Conservation (phyloP, 352 stramenopile genomes). For the Globisporangium cystogenes region DNA sequence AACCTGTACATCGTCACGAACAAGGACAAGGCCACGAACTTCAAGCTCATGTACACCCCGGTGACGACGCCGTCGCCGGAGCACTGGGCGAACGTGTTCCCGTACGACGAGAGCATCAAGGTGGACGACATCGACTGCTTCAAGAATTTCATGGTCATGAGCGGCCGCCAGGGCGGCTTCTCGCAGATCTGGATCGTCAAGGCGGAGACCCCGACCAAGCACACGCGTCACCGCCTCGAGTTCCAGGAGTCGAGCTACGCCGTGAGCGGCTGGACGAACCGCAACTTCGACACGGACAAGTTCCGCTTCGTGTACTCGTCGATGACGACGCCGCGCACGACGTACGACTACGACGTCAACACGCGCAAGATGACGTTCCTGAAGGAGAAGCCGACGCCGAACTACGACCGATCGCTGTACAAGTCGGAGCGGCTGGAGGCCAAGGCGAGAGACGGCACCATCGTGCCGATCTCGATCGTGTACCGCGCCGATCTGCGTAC, state of each 20-base stretch:
- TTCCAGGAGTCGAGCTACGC: slow-evolving; percentile 92
- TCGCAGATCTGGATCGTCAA: slow-evolving; percentile 84
- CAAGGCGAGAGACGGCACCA: slow-evolving; percentile 81
- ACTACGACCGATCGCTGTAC: slow-evolving; percentile 92
- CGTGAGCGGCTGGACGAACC: slow-evolving; percentile 70
- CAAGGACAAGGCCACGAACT: slow-evolving; percentile 90
- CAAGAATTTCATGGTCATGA: slow-evolving; percentile 81
- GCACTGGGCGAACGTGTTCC: slow-evolving; percentile 88
- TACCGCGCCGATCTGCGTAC: slow-evolving; percentile 64
- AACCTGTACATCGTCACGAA: slow-evolving; percentile 95
- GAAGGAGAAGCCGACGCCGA: slow-evolving; percentile 91
- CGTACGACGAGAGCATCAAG: slow-evolving; percentile 74
- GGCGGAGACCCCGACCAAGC: slow-evolving; percentile 37
- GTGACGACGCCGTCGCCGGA: slow-evolving; percentile 38
- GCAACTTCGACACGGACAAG: slow-evolving; percentile 85
- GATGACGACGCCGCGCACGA: slow-evolving; percentile 88
- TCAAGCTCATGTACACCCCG: slow-evolving; percentile 85
- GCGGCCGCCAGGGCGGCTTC: slow-evolving; percentile 81
- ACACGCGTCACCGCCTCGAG: slow-evolving; percentile 53
- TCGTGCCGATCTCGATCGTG: slow-evolving; percentile 79
- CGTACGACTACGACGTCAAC: slow-evolving; percentile 82
- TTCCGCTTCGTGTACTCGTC: slow-evolving; percentile 92
- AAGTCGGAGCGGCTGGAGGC: slow-evolving; percentile 89
- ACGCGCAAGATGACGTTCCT: slow-evolving; percentile 65
- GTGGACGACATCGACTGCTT: slow-evolving; percentile 89